Conservation (phyloP, 2,329 filamentous ascomycete species). For the Aaosphaeria arxii region DNA sequence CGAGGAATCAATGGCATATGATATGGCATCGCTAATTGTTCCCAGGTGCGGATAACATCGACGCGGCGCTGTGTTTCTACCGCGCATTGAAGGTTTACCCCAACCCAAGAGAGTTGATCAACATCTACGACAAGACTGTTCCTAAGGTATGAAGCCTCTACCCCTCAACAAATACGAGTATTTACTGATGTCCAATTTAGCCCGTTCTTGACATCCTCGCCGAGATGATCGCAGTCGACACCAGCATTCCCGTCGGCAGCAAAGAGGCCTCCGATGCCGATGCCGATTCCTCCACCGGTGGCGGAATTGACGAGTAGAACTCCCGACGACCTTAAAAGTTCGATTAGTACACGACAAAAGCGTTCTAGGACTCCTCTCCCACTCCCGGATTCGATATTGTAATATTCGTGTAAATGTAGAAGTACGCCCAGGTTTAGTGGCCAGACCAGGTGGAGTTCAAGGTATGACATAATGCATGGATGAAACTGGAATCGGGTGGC, state of each 20-base stretch:
- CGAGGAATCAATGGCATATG: neutral
- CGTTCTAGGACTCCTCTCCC: neutral
- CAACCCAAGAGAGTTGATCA: slow-evolving; percentile 85
- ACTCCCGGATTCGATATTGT: slow-evolving; percentile 14
- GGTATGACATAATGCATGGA: slow-evolving; percentile 13
- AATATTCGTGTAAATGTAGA: slow-evolving; percentile 37
- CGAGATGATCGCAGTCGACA: slow-evolving; percentile 95
- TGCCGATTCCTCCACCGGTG: slow-evolving; percentile 16
- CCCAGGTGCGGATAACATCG: slow-evolving; percentile 65
- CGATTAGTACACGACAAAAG: too few species aligned
- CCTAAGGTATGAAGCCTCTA: slow-evolving; percentile 65
- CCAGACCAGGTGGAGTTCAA: slow-evolving; percentile 5
- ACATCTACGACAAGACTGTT: slow-evolving; percentile 97
- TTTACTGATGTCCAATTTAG: slow-evolving; percentile 43
- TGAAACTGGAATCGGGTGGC: neutral
- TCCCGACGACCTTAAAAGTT: neutral
- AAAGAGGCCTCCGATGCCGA: slow-evolving; percentile 35
- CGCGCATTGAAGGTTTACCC: slow-evolving; percentile 98
- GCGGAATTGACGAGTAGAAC: slow-evolving; percentile 28
- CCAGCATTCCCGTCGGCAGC: slow-evolving; percentile 48
- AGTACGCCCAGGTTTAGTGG: slow-evolving; percentile 16
- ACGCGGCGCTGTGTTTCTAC: slow-evolving; percentile 94
- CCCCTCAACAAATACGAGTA: neutral
- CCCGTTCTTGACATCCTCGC: slow-evolving; percentile 92
- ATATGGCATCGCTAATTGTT: neutral